Base-by-base conservation (phyloP, 768 basidiomycete species). In the Termitomyces sp. region DNA sequence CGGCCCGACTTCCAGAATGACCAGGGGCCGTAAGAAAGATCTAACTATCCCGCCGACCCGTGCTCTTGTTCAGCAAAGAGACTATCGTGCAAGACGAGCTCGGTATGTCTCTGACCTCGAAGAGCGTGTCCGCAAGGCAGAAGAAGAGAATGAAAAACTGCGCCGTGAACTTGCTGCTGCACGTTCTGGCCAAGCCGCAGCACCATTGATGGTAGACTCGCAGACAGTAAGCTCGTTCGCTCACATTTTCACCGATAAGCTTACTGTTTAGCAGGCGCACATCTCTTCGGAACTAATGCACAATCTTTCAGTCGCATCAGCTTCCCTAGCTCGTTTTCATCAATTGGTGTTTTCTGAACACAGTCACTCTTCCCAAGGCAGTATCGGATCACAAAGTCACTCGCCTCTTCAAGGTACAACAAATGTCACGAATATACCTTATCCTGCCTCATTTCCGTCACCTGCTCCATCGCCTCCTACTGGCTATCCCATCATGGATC, bases 11-110 rank as follows among this genome's bases (percentile, higher is more conserved):
- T 44, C 59, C 37, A 62, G 61, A 44, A 85, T 87, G 85, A 81
- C 84, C 52, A 75, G 85, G 69, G 85, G 85, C 44, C 81, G 85
- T 63, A 84, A 85, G 70, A 85, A 83, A 69, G 83, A 87, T 70
- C 69, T 80, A 37, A 81, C 82, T 24, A 84, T 82, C 52, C 82
- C 84, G 26, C 77, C 82, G 3, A 78, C 81, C 22, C 78, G 84
- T 29, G 78, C 82, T 42, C 76, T 87, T 29, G 74, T 80, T 48
- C 82, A 84, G 62, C 85, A 87, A 66, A 78, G 85, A 12, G 84
- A 84, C 68, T 87, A 85, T 65, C 80, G 85, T 20, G 84, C 83
- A 7, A 76, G 84, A 51, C 82, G 81, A 64, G 81, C 82, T 5
- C 75, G 75, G 55, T 82, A 85, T 69, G 66, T 86, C 49, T 69